These are phyloP conservation scores for Rhodotorula paludigena DNA, from an alignment of 768 basidiomycete species.

Conservation along the genomic window DNA sequence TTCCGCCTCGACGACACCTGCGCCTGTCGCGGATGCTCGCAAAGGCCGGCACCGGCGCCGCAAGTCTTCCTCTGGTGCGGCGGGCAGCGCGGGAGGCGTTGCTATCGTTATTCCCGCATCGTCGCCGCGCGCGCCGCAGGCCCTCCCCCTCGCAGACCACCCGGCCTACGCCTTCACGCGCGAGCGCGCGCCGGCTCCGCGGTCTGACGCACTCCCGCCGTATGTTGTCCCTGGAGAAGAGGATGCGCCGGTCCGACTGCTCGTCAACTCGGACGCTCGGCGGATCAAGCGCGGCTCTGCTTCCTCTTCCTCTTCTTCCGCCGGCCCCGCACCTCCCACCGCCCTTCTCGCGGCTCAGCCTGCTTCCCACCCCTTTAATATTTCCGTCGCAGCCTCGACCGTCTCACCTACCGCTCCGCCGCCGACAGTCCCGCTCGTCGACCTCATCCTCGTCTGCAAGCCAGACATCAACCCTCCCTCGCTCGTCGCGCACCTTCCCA, in stretches of 20 bases:
- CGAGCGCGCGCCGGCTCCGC: neutral
- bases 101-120: conserved; percentile 28
- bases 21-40: rapidly evolving
- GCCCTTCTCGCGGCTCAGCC: neutral
- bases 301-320: too few species aligned
- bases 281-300: too few species aligned
- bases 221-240: neutral
- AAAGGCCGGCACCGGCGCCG: neutral
- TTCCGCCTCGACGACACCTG: neutral
- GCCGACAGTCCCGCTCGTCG: conserved; percentile 41
- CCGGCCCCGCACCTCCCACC: too few species aligned
- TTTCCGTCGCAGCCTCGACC: neutral
- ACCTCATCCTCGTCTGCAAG: conserved; percentile 62
- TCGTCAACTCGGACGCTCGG: conserved; percentile 17
- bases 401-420: conserved; percentile 3
- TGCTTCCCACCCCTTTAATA: neutral
- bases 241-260: neutral
- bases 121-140: neutral
- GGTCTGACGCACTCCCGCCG: neutral
- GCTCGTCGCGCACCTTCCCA: conserved; percentile 68
- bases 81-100: conserved; percentile 38
- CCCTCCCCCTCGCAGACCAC: conserved; percentile 7
- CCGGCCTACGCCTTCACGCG: conserved; percentile 24
- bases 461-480: conserved; percentile 69
- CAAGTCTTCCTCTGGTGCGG: neutral